Evolutionary conservation across 164 flowering plant species (phyloP).

Genomic region (Magnolia changhungtana): DNA sequence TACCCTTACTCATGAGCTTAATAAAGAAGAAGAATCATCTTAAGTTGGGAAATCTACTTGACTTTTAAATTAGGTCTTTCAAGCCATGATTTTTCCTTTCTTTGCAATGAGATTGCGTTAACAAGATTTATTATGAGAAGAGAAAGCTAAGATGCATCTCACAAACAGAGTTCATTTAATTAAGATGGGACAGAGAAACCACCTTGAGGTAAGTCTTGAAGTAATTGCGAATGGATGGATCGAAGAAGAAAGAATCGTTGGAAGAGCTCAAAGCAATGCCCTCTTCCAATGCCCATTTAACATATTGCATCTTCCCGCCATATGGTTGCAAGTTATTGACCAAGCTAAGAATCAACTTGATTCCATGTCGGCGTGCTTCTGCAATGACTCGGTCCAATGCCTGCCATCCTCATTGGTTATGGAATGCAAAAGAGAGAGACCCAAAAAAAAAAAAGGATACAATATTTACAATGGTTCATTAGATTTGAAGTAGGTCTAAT

Average conservation of each 20-base stretch:
- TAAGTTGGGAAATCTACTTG: too few relatives aligned
- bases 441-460: neutral
- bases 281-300: conserved; percentile 95
- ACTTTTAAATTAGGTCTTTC: too few relatives aligned
- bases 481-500: neutral
- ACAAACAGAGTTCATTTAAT: neutral
- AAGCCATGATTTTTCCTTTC: too few relatives aligned
- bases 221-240: conserved; percentile 73
- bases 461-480: neutral
- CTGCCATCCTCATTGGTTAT: conserved; percentile 32
- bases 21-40: too few relatives aligned
- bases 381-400: conserved; percentile 89
- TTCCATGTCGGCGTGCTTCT: conserved; percentile 65
- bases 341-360: conserved; percentile 76
- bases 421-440: neutral
- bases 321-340: conserved; percentile 90
- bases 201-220: conserved; percentile 88
- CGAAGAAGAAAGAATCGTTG: conserved; percentile 94
- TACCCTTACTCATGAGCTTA: too few relatives aligned
- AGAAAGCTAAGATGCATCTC: neutral
- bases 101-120: too few relatives aligned
- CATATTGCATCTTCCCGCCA: conserved; percentile 97
- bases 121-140: neutral
- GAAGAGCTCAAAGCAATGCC: conserved; percentile 87
- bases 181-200: conserved; percentile 5